Base-by-base conservation (phyloP, 208 protist species). In the Strigomonas culicis region DNA sequence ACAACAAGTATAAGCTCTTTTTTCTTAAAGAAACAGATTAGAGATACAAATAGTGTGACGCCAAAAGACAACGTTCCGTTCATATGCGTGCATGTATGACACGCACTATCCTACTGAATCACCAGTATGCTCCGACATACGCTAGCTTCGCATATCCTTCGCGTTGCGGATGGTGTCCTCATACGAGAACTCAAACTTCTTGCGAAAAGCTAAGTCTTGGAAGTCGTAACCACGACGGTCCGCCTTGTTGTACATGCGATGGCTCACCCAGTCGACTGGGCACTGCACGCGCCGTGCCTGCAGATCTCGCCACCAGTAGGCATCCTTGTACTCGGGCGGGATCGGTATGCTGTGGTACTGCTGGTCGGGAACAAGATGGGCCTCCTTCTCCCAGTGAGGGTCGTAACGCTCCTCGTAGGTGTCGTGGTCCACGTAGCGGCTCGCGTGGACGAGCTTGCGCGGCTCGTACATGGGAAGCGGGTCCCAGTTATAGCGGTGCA, bases 241-340 rank as follows among this genome's bases (percentile, higher is more conserved):
- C 6, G 72, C 70, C 46, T 81, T 88, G 63, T 75, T 92, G 63
- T 90, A 81, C 90, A 94, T 94, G 60, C 90, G 80, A 47, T 89
- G 77, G 25, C 75, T 66, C 11, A 96, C 90, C 90, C 90, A 96
- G 46, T 94, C 87, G n/a, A 74, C 70, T 8, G 90, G 90, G 65
- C 90, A 96, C 66, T 97, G 92, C 43, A 94, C 77, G 25, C 87
- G 84, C 21, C 92, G 92, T 0, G 92, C 85, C 71, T 94, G 92
- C 49, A 94, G 71, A 57, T 97, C 92, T 28, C 92, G 74, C 84
- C 86, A 95, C 92, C 92, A 97, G 71, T 97, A 97, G n/a, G 92
- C 88, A 46, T 97, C 92, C 68, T 88, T 88, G 75, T 90, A 94
- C 72, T 95, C 87, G 28, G 71, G 62, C 2, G 92, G 92, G 7